phyloP scores from a whole-genome alignment of 2,329 filamentous ascomycete genomes.

The Beauveria asiatica region DNA sequence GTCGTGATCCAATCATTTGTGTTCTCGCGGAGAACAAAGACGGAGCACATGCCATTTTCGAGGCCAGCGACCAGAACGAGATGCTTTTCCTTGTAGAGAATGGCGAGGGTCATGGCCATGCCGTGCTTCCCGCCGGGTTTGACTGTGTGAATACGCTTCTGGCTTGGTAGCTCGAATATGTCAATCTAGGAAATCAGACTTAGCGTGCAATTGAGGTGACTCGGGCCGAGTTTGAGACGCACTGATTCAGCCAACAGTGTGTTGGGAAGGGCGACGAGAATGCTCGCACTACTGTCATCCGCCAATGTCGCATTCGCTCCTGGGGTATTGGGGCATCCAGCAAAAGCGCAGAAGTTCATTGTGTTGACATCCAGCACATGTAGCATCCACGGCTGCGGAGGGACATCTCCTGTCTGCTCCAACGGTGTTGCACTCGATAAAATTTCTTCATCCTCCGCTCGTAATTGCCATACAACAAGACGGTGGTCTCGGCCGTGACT shows the following conservation, averaged over 20 bases:
- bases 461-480: constrained; percentile 75
- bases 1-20: constrained; percentile 38
- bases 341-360: constrained; percentile 89
- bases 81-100: constrained; percentile 42
- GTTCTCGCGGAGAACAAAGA: constrained; percentile 44
- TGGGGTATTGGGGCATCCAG: constrained; percentile 41
- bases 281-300: constrained; percentile 22
- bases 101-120: constrained; percentile 80
- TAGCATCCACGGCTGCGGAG: constrained; percentile 72
- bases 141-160: constrained; percentile 56
- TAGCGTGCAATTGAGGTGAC: background rate
- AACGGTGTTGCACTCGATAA: constrained; percentile 65
- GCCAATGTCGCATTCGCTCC: background rate
- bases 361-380: constrained; percentile 81
- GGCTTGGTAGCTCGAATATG: constrained; percentile 72
- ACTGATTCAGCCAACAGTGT: constrained; percentile 64
- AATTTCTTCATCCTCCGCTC: constrained; percentile 47
- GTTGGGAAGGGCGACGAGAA: constrained; percentile 74
- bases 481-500: constrained; percentile 83
- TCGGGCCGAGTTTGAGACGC: constrained; percentile 19
- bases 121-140: constrained; percentile 47
- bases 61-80: constrained; percentile 68
- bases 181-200: constrained; percentile 49
- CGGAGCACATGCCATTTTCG: constrained; percentile 71
- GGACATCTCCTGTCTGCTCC: constrained; percentile 43